These are phyloP conservation scores for Cicer arietinum DNA, from an alignment of 306 rosid species.

Conservation along the genomic window DNA sequence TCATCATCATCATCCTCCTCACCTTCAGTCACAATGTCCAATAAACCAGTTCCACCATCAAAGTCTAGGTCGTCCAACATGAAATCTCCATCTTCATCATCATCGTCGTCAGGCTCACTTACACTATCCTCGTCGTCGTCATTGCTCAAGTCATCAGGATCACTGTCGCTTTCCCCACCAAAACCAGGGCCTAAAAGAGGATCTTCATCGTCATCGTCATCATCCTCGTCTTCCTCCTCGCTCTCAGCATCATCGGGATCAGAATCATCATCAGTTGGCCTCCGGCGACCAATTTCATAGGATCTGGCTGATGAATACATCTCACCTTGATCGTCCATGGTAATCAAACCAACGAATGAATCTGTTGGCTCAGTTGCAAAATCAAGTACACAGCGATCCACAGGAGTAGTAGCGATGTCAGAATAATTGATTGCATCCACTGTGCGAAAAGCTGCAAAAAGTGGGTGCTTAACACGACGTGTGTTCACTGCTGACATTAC, in stretches of 20 bases:
- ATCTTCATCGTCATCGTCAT: constrained; percentile 65
- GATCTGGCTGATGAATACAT: constrained; percentile 91
- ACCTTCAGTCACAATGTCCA: constrained; percentile 75
- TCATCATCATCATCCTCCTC: constrained; percentile 86
- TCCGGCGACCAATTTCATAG: constrained; percentile 91
- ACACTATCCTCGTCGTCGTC: constrained; percentile 69
- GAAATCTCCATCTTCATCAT: constrained; percentile 73
- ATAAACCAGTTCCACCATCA: constrained; percentile 66
- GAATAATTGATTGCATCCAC: constrained; percentile 95
- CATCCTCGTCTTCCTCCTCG: constrained; percentile 90
- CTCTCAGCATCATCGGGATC: constrained; percentile 98
- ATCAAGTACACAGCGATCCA: constrained; percentile 98
- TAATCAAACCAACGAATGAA: constrained; percentile 89
- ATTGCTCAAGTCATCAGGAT: constrained; percentile 75
- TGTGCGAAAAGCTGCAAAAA: constrained; percentile 90
- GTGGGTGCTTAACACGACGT: constrained; percentile 87
- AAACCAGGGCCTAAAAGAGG: constrained; percentile 79
- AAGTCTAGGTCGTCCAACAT: constrained; percentile 72
- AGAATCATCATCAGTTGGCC: constrained; percentile 94
- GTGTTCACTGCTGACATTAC: constrained; percentile 90
- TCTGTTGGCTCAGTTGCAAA: constrained; percentile 92
- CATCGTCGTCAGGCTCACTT: constrained; percentile 65
- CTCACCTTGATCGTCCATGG: constrained; percentile 96
- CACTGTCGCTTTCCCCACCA: constrained; percentile 81
- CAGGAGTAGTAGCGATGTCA: constrained; percentile 84